A percentile compares a stretch with the other conserved stretches of the same genome.
phyloP scores from a whole-genome alignment of 768 basidiomycete species.

The Suillus alpinus region DNA sequence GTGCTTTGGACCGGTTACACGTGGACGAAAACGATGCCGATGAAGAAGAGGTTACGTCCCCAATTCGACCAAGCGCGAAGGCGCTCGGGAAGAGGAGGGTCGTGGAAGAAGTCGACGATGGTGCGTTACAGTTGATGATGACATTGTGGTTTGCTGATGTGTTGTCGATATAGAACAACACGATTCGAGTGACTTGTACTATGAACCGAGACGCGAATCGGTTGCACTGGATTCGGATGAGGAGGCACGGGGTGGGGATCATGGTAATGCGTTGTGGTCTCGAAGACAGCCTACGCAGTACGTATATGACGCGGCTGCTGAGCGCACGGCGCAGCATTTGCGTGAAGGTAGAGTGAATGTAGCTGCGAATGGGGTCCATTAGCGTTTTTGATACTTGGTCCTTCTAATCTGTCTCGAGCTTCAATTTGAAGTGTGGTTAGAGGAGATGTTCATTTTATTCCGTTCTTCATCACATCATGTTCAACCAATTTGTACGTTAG shows the following conservation, averaged over 20 bases:
- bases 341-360: constrained; percentile 34
- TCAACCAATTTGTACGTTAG: constrained; percentile 8
- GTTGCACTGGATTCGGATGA: constrained; percentile 44
- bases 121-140: constrained; percentile 31
- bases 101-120: constrained; percentile 43
- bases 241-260: constrained; percentile 3
- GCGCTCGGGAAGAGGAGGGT: constrained; percentile 83
- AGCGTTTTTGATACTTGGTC: constrained; percentile 16
- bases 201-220: constrained; percentile 37
- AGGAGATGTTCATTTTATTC: background rate
- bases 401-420: background rate
- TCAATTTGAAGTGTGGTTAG: background rate
- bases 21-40: constrained; percentile 20
- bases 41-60: constrained; percentile 35
- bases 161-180: constrained; percentile 40
- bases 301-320: constrained; percentile 92
- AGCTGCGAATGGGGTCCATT: constrained; percentile 49
- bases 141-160: background rate
- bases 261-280: constrained; percentile 22
- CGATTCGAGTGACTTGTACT: constrained; percentile 58
- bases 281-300: constrained; percentile 57
- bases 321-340: constrained; percentile 64
- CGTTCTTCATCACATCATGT: background rate
- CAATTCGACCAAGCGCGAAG: constrained; percentile 75
- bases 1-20: constrained; percentile 27